A percentile compares a stretch with the other conserved stretches of the same genome.
phyloP scores from a whole-genome alignment of 2,329 filamentous ascomycete genomes.

The Seiridium cupressi region DNA sequence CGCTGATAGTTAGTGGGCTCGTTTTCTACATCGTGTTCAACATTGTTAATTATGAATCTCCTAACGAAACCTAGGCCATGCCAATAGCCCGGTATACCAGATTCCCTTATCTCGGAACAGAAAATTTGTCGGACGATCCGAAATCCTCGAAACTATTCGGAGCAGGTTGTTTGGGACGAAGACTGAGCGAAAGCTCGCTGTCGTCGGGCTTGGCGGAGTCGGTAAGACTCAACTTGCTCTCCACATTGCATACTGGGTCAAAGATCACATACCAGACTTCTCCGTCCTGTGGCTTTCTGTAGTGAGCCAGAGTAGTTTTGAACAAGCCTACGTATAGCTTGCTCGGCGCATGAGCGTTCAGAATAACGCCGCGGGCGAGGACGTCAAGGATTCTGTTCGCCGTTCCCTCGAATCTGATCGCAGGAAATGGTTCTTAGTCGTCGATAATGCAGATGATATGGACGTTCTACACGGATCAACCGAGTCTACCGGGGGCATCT shows the following conservation, averaged over 20 bases:
- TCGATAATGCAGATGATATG: not conserved
- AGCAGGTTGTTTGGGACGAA: conserved; percentile 17
- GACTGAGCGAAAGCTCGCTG: conserved; percentile 18
- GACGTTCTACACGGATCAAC: not conserved
- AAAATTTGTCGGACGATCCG: conserved; percentile 23
- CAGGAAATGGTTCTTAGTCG: not conserved
- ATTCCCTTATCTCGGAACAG: not conserved
- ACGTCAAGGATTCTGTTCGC: conserved; percentile 60
- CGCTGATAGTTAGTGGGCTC: too few relatives aligned
- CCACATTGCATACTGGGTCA: conserved; percentile 36
- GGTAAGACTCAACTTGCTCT: conserved; percentile 40
- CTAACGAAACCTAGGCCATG: too few relatives aligned
- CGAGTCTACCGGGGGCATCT: not conserved
- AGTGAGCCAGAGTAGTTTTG: conserved; percentile 33
- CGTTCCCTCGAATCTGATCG: conserved; percentile 22
- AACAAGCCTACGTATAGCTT: conserved; percentile 35
- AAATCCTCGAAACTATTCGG: conserved; percentile 21
- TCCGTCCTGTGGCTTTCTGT: conserved; percentile 44
- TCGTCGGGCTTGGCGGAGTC: conserved; percentile 36
- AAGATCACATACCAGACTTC: conserved; percentile 28
- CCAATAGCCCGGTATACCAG: not conserved
- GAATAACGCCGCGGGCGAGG: conserved; percentile 48
- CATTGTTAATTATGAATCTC: too few relatives aligned
- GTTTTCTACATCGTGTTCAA: too few relatives aligned
- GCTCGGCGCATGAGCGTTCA: conserved; percentile 28